A percentile compares a stretch with the other conserved stretches of the same genome.
Evolutionary conservation across 2,329 filamentous ascomycete species (phyloP).

Genomic region (Fusarium fujikuroi): DNA sequence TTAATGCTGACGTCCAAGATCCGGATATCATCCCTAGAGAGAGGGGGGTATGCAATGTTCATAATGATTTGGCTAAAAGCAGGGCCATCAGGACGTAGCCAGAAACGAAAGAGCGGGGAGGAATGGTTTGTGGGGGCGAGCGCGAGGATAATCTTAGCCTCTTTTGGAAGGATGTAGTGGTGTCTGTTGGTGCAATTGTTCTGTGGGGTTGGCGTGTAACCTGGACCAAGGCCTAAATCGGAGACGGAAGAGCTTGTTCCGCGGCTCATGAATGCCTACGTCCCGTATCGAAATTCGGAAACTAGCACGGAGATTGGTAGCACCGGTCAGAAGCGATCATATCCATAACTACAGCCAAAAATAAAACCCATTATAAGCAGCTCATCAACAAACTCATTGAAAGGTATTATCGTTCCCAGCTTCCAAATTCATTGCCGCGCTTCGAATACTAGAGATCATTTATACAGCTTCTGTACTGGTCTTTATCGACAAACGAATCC

Average conservation of each 20-base stretch:
- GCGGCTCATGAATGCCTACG: neutral
- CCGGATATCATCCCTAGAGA: neutral
- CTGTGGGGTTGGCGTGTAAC: neutral
- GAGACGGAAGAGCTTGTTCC: neutral
- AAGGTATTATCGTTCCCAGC: fast-evolving
- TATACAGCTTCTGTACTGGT: too few species aligned
- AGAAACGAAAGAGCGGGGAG: neutral
- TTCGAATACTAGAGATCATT: too few species aligned
- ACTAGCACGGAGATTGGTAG: neutral
- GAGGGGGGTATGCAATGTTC: neutral
- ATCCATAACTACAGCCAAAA: too few species aligned
- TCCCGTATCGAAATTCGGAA: neutral
- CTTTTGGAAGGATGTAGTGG: neutral
- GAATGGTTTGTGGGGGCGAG: neutral
- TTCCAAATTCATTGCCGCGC: fast-evolving
- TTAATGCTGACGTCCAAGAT: neutral
- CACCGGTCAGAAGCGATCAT: neutral
- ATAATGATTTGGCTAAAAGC: neutral
- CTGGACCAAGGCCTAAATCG: neutral
- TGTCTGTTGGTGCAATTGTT: neutral
- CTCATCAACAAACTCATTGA: neutral
- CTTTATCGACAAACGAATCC: neutral
- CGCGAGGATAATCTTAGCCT: neutral
- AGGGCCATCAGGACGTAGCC: neutral
- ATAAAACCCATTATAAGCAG: neutral